Evolutionary conservation across 2,329 filamentous ascomycete species (phyloP), one percentile per base, ranked within the genome.

Genomic region (Epichloe gansuensis): DNA sequence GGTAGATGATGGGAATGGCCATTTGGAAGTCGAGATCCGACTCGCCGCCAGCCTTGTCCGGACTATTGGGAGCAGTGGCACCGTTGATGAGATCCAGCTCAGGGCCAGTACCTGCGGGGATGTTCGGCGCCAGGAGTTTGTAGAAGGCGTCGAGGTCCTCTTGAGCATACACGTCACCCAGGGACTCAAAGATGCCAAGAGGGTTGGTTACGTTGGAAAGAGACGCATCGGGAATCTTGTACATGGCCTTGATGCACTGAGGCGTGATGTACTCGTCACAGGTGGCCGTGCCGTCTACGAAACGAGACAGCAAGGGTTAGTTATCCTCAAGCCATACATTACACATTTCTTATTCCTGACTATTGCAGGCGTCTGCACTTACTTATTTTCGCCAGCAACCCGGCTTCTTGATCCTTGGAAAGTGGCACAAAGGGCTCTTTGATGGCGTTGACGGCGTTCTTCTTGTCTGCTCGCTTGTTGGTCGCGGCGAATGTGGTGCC

Each of bases 221-320:
- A 3, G 60, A 63, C 13, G 68, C 70, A 13, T 66, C 57, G 15
- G 75, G 69, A 48, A 72, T 70, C 3, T 66, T 59, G 57, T 74
- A 77, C 21, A 77, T 64, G 5, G 74, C 70, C 43, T 71, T 69
- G 49, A 80, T 68, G 57, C 80, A 83, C 42, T 71, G 70, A 0
- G 78, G 76, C 0, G 77, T 81, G 56, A 82, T 79, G 59, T 74
- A 72, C 13, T 65, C 63, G 57, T 77, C 73, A 59, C 80, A 84
- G 27, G 51, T 43, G 4, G 43, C 17, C 4, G 52, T 58, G 15
- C 47, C 25, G 17, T 49, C 57, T 46, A 35, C 38, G 17, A 15
- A 34, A n/a, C 11, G 17, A 4, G 41, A 31, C 11, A 38, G 7
- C 15, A 25, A 39, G 9, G 15, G 25, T 27, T 36, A 25, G 11